A percentile compares a stretch with the other conserved stretches of the same genome.
phyloP scores from a whole-genome alignment of 345 rosid species.

The Linum trigynum region DNA sequence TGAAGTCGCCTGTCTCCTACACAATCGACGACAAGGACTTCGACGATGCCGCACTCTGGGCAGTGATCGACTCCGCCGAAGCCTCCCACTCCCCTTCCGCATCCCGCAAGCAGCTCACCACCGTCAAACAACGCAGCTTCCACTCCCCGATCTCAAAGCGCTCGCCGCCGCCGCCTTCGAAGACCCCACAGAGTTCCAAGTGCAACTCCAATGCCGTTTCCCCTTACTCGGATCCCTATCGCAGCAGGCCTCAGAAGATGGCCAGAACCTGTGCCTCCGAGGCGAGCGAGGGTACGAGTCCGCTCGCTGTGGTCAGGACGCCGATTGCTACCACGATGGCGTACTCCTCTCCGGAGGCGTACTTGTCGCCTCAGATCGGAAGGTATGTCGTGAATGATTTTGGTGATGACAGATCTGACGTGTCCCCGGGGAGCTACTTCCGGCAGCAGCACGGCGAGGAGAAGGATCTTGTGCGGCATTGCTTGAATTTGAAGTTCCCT shows the following conservation, averaged over 20 bases:
- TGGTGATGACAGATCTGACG: conserved; percentile 22
- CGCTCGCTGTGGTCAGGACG: conserved; percentile 43
- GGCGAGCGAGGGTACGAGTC: conserved; percentile 41
- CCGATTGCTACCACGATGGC: conserved; percentile 14
- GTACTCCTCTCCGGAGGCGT: conserved; percentile 49
- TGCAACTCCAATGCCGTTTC: conserved; percentile 15
- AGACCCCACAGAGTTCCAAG: conserved; percentile 25
- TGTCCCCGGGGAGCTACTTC: conserved; percentile 29
- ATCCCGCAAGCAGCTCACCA: conserved; percentile 41
- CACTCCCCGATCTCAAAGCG: conserved; percentile 40
- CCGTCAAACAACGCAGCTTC: conserved; percentile 43
- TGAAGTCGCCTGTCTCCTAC: conserved; percentile 17
- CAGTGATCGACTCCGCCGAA: conserved; percentile 82
- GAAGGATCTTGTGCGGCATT: conserved; percentile 46
- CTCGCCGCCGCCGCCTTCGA: conserved; percentile 29
- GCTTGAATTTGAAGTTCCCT: conserved; percentile 73
- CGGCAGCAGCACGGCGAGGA: conserved; percentile 23
- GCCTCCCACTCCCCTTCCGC: conserved; percentile 55
- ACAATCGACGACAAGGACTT: conserved; percentile 73
- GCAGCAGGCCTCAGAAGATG: conserved; percentile 47
- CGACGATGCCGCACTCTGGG: conserved; percentile 94
- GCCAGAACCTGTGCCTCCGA: conserved; percentile 41
- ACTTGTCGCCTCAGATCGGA: conserved; percentile 64
- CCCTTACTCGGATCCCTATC: conserved; percentile 22
- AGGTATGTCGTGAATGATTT: conserved; percentile 10